phyloP scores from a whole-genome alignment of 768 basidiomycete genomes.

The Mycena vulgaris region DNA sequence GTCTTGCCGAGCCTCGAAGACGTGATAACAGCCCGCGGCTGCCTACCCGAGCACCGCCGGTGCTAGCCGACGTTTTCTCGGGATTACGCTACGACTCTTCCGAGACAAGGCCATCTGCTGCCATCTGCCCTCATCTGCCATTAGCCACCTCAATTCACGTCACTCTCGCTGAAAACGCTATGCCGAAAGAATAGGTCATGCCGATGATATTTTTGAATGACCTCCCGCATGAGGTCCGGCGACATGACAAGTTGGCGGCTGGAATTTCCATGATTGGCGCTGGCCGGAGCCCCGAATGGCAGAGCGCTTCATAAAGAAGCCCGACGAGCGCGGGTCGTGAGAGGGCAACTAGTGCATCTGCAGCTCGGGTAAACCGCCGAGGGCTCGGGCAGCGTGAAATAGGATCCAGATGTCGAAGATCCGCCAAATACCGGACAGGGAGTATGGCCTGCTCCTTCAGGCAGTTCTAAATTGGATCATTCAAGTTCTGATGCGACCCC shows the following conservation, averaged over 20 bases:
- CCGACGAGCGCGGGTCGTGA: conserved; percentile 15
- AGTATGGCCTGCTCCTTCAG: neutral
- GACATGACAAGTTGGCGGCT: neutral
- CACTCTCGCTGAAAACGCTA: neutral
- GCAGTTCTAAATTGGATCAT: neutral
- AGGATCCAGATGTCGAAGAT: no score
- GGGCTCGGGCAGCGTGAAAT: no score
- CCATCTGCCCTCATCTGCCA: no score
- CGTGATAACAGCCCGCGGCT: no score
- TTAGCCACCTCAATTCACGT: no score
- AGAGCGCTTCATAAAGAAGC: neutral
- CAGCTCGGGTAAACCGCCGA: no score
- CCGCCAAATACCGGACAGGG: neutral
- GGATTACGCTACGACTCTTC: no score
- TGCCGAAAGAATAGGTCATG: neutral
- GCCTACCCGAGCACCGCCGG: neutral
- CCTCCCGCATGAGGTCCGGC: conserved; percentile 19
- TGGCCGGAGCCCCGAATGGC: neutral
- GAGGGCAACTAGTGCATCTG: neutral
- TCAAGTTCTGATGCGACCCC: neutral
- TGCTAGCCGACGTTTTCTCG: neutral
- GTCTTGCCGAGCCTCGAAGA: no score
- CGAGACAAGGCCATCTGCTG: no score
- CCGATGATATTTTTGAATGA: conserved; percentile 7
- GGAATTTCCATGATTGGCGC: conserved; percentile 21